phyloP scores from a whole-genome alignment of 306 rosid genomes.

The Sechiopsis laciniata region DNA sequence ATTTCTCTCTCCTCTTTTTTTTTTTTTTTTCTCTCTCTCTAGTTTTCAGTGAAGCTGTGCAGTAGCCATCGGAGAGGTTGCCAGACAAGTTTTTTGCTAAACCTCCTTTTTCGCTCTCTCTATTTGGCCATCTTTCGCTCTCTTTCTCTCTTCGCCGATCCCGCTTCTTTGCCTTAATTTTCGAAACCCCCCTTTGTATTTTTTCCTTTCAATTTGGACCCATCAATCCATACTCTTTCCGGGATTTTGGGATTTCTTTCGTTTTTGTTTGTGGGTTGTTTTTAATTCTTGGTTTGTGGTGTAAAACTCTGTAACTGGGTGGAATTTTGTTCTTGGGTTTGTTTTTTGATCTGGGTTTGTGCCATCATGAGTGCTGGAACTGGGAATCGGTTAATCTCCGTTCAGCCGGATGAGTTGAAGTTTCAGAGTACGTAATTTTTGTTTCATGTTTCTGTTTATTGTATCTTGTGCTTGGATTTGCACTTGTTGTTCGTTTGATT shows the following conservation, averaged over 20 bases:
- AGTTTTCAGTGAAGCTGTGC: constrained; percentile 21
- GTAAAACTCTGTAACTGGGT: constrained; percentile 18
- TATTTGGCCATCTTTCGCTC: not conserved
- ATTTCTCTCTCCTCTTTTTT: not conserved
- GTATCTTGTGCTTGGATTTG: not conserved
- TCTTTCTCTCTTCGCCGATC: constrained; percentile 21
- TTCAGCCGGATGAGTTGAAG: constrained; percentile 73
- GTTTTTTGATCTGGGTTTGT: constrained; percentile 15
- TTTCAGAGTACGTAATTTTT: constrained; percentile 47
- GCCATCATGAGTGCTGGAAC: constrained; percentile 52
- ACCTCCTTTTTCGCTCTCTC: constrained; percentile 18
- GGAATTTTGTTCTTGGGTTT: not conserved
- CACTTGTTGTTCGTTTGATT: not conserved
- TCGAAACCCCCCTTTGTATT: constrained; percentile 16
- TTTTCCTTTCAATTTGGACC: constrained; percentile 23
- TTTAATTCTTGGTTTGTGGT: constrained; percentile 15
- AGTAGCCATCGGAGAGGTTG: constrained; percentile 23
- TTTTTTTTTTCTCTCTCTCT: not conserved
- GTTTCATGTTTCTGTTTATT: not conserved
- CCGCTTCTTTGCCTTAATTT: constrained; percentile 24
- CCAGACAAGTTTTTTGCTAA: not conserved
- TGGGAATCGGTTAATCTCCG: constrained; percentile 43
- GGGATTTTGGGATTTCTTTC: not conserved
- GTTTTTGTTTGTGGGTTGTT: not conserved
- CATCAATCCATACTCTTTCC: constrained; percentile 32